These are phyloP conservation scores for Warburgia ugandensis DNA, from an alignment of 164 flowering plant genomes.

Conservation along the genomic window DNA sequence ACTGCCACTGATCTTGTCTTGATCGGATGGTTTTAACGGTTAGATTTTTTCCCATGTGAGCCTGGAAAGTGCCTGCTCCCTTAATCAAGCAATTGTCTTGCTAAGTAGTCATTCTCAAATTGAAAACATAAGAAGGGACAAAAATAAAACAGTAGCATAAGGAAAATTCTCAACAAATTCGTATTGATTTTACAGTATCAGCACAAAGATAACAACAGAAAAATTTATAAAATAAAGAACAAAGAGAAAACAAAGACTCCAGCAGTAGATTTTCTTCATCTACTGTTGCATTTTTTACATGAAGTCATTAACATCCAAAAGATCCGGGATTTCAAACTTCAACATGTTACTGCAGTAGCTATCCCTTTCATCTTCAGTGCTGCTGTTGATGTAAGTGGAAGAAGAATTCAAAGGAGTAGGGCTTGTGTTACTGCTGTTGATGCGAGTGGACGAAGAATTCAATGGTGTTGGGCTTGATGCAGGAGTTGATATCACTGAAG, in stretches of 20 bases:
- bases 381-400: slow-evolving; percentile 22
- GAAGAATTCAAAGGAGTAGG: slow-evolving; percentile 51
- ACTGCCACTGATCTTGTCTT: too few relatives aligned
- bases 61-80: too few relatives aligned
- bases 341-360: slow-evolving; percentile 49
- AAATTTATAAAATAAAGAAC: neutral
- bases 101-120: too few relatives aligned
- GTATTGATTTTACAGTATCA: slow-evolving; percentile 9
- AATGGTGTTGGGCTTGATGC: slow-evolving; percentile 50
- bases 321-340: slow-evolving; percentile 47
- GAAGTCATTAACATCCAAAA: slow-evolving; percentile 36
- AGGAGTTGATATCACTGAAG: slow-evolving; percentile 47
- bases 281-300: slow-evolving; percentile 26
- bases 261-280: neutral
- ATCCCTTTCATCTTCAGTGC: slow-evolving; percentile 50
- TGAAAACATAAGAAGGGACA: neutral
- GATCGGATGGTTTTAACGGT: too few relatives aligned
- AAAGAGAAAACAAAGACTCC: neutral
- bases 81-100: too few relatives aligned
- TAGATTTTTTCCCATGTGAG: too few relatives aligned
- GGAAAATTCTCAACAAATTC: slow-evolving; percentile 3
- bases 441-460: slow-evolving; percentile 37
- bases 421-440: slow-evolving; percentile 30
- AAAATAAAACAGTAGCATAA: neutral
- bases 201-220: slow-evolving; percentile 5